phyloP scores from a whole-genome alignment of 179 eudicot species.

The Silene vulgaris region DNA sequence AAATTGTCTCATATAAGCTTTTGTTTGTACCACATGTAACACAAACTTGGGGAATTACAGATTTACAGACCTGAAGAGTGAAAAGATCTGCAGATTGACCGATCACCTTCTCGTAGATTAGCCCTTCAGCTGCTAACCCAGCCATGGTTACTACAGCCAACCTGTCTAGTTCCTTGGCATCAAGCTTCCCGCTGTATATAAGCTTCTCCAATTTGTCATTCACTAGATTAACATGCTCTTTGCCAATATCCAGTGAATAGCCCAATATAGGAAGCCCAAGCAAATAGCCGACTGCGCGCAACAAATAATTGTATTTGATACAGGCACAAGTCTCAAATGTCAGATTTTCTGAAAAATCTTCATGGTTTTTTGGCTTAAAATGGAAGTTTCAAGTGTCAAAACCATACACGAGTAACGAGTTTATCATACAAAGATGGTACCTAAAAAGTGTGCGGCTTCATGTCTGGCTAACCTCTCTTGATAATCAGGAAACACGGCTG shows the following conservation, averaged over 20 bases:
- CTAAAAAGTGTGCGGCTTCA: constrained; percentile 94
- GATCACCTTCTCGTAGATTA: constrained; percentile 75
- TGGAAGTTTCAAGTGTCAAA: neutral
- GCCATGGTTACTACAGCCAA: constrained; percentile 95
- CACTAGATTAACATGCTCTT: constrained; percentile 87
- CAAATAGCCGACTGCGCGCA: constrained; percentile 70
- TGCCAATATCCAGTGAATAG: constrained; percentile 87
- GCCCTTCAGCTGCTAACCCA: constrained; percentile 96
- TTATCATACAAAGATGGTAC: constrained; percentile 29
- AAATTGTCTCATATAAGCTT: too few species aligned
- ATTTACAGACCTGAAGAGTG: constrained; percentile 67
- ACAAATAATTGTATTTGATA: neutral
- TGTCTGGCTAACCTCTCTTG: constrained; percentile 87
- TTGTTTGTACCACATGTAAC: neutral
- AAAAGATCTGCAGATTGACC: constrained; percentile 98
- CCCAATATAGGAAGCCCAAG: constrained; percentile 83
- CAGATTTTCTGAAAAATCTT: neutral
- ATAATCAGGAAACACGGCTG: constrained; percentile 77
- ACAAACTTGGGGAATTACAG: neutral
- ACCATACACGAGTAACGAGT: neutral
- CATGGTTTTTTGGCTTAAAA: too few species aligned
- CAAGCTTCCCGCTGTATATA: constrained; percentile 90
- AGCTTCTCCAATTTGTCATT: constrained; percentile 78
- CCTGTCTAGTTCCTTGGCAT: constrained; percentile 86
- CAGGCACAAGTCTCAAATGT: neutral